These are phyloP conservation scores for Rhizophora apiculata DNA, from an alignment of 345 rosid species.

Conservation along the genomic window DNA sequence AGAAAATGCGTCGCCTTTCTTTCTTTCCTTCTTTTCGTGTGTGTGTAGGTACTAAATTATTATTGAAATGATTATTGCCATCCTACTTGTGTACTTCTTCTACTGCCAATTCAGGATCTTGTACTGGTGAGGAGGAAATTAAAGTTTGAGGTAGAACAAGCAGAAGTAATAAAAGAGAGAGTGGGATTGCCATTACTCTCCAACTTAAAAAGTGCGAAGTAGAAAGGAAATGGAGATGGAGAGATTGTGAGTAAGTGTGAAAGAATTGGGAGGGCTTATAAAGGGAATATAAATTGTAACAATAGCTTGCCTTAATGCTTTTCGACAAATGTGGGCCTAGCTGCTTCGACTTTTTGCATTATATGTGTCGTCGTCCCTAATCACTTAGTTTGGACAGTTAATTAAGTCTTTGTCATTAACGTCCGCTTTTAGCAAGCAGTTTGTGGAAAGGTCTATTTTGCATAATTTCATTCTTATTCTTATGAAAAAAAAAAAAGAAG, in stretches of 20 bases:
- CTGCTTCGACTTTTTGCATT: too few relatives aligned
- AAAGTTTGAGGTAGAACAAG: constrained; percentile 1
- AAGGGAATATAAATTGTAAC: background rate
- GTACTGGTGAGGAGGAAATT: constrained; percentile 17
- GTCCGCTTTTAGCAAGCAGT: too few relatives aligned
- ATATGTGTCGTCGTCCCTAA: too few relatives aligned
- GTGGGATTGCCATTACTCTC: constrained; percentile 16
- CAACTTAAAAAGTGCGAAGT: too few relatives aligned
- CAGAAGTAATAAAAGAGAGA: constrained; percentile 6
- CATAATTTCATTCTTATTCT: too few relatives aligned
- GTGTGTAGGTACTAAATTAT: background rate
- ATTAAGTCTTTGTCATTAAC: too few relatives aligned
- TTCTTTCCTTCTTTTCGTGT: too few relatives aligned
- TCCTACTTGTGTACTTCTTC: constrained; percentile 23
- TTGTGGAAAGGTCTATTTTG: too few relatives aligned
- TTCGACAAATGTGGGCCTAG: too few relatives aligned
- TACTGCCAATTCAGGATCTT: constrained; percentile 25
- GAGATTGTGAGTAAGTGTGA: background rate
- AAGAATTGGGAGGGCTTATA: constrained; percentile 11
- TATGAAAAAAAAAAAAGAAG: too few relatives aligned
- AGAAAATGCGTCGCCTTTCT: background rate
- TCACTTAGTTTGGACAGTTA: too few relatives aligned
- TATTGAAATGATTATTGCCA: background rate
- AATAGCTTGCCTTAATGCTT: too few relatives aligned
- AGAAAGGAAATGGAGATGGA: background rate